Base-by-base conservation (phyloP, 768 basidiomycete genomes). In the Leccinellum luteum region DNA sequence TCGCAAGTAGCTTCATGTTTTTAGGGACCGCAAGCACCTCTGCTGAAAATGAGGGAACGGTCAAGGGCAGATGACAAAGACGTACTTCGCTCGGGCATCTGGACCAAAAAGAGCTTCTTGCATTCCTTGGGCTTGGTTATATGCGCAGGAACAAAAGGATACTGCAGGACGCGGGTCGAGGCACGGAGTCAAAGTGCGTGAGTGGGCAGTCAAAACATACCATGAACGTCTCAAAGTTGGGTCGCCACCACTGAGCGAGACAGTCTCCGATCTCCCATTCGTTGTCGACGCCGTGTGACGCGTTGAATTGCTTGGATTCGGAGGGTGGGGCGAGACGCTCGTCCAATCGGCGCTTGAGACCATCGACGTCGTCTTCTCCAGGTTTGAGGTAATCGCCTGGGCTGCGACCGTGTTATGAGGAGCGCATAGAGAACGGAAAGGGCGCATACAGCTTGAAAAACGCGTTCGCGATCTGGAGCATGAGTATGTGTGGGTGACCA, bases 321-420 rank as follows among this genome's bases (percentile, higher is more conserved):
- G 79, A 76, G 0, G 88, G 86, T 0, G 93, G 90, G 0, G 90
- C 92, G 7, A 99, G 85, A 8, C 94, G 88, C 21, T 92, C 88
- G 70, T 98, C 92, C 28, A 99, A 78, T 9, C 93, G 84, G 14
- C 85, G 82, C 73, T 97, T 93, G 50, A 98, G 83, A 4, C 97
- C 97, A 4, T 92, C 87, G 52, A 89, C 79, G 66, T 98, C 96
- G 65, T 92, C 89, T 76, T 98, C 97, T 8, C 93, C 92, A 1
- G 96, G 96, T 69, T 94, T 94, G 58, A 99, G 86, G 75, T 98
- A 98, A 75, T 98, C 94, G n/a, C 97, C 97, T 4, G 97, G 97
- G 14, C 94, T 95, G 60, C 17, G 31, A 47, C 27, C 8, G 5
- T 12, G 4, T 53, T 43, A 48, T 10, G 43, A 7, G 5, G 30